Conservation (phyloP, 2,329 filamentous ascomycete genomes). For the Amesomyces nigricolor region DNA sequence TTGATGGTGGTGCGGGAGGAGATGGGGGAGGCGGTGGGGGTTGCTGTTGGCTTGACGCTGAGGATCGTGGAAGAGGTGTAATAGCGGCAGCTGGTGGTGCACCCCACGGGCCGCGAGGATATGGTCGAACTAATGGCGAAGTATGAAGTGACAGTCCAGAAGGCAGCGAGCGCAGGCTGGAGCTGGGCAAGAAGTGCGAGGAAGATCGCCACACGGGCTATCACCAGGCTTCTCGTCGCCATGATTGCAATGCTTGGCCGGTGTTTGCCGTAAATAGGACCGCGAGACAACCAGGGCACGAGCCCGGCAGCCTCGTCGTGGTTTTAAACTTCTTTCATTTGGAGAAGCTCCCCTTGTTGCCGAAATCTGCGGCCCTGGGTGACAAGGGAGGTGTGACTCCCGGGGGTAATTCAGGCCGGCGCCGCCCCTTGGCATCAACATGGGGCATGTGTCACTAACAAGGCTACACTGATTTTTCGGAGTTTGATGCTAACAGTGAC, state of each 20-base stretch:
- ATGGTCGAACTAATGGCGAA: background rate
- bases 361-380: no score
- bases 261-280: background rate
- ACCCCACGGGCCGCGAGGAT: background rate
- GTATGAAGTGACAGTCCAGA: constrained; percentile 13
- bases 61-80: background rate
- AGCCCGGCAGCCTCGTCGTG: background rate
- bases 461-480: background rate
- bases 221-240: background rate
- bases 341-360: no score
- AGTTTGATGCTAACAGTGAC: background rate
- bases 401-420: no score
- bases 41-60: constrained; percentile 3
- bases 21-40: constrained; percentile 6
- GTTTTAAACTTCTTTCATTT: background rate
- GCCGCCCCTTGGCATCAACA: no score
- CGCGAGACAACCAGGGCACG: background rate
- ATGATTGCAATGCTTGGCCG: background rate
- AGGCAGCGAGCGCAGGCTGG: constrained; percentile 10
- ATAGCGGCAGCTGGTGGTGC: background rate
- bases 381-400: no score
- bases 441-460: background rate
- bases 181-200: background rate
- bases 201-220: constrained; percentile 9
- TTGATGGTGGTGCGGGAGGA: background rate